Conservation (phyloP, 139 green algal species). For the Tetraselmis striata region DNA sequence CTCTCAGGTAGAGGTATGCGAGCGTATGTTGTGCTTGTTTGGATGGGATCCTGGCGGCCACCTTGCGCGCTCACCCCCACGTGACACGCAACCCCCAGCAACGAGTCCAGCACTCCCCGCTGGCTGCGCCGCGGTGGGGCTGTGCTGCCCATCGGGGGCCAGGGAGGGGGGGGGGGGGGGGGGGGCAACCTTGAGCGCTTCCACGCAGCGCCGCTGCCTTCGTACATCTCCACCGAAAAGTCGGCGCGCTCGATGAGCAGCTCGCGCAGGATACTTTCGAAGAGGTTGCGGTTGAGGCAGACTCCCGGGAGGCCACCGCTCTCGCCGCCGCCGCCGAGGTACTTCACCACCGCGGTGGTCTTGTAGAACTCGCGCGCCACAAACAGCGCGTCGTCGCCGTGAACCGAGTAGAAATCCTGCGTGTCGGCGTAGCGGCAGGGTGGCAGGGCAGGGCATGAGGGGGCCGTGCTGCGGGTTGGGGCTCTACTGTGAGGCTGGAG, state of each 20-base stretch:
- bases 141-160: no score
- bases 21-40: no score
- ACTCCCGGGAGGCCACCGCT: slow-evolving; percentile 38
- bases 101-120: no score
- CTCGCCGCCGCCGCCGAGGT: slow-evolving; percentile 24
- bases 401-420: slow-evolving; percentile 73
- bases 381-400: slow-evolving; percentile 69
- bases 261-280: slow-evolving; percentile 66
- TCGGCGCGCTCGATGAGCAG: slow-evolving; percentile 67
- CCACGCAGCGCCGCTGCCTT: slow-evolving; percentile 50
- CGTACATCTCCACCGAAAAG: slow-evolving; percentile 78
- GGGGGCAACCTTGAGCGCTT: slow-evolving; percentile 23
- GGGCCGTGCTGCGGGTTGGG: no score
- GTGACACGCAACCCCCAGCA: no score
- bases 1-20: no score
- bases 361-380: slow-evolving; percentile 76
- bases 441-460: no score
- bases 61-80: no score
- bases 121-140: no score
- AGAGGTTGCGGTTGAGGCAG: slow-evolving; percentile 65
- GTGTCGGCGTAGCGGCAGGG: background rate
- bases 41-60: no score
- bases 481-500: no score
- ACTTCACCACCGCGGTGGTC: slow-evolving; percentile 59
- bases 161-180: no score